phyloP scores from a whole-genome alignment of 257 asterid genomes.

The Jacaranda copaia region DNA sequence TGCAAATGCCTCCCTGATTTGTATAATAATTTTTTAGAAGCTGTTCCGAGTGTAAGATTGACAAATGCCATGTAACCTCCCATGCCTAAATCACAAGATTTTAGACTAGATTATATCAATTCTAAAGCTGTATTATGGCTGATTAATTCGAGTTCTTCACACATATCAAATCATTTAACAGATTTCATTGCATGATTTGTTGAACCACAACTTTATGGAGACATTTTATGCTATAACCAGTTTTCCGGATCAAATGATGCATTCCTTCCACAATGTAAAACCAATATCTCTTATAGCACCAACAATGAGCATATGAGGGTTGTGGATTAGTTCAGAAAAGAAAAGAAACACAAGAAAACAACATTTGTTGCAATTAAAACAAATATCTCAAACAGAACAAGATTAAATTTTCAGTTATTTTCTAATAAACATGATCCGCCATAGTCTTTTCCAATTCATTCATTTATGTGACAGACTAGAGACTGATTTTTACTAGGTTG shows the following conservation, averaged over 20 bases:
- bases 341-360: not conserved
- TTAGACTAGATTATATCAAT: not conserved
- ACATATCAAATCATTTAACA: slow-evolving; percentile 19
- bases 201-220: not conserved
- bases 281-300: not conserved
- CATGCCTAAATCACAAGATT: slow-evolving; percentile 4
- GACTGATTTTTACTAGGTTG: not conserved
- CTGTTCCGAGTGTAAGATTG: not conserved
- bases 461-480: not conserved
- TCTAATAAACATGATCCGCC: not conserved
- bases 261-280: not conserved
- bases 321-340: not conserved
- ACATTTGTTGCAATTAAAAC: not conserved
- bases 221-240: not conserved
- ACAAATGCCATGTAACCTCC: slow-evolving; percentile 3
- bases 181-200: not conserved
- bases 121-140: not conserved
- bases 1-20: slow-evolving; percentile 9
- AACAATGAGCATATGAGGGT: not conserved
- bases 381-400: not conserved
- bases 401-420: not conserved
- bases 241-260: not conserved
- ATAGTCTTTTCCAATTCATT: slow-evolving; percentile 17
- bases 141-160: slow-evolving; percentile 11
- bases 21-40: not conserved